phyloP scores from a whole-genome alignment of 1,139 yeast species.

The Zygoascus meyerae region DNA sequence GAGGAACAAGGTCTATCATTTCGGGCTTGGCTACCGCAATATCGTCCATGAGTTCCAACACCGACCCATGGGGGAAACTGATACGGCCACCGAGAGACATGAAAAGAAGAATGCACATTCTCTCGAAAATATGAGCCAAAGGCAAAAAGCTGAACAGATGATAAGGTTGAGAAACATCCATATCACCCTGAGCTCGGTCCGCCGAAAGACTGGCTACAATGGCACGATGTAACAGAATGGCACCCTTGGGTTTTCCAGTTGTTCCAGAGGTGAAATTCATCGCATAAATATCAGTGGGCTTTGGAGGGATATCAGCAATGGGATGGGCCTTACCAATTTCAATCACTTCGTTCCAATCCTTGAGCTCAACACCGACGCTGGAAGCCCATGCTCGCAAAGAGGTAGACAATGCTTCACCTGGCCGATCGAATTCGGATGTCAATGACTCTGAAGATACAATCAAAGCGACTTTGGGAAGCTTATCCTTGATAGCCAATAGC shows the following conservation, averaged over 20 bases:
- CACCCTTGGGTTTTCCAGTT: conserved; percentile 73
- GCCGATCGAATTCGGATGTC: conserved; percentile 45
- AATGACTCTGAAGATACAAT: conserved; percentile 46
- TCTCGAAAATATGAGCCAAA: conserved; percentile 65
- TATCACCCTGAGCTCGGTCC: conserved; percentile 41
- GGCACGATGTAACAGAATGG: conserved; percentile 49
- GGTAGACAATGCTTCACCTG: conserved; percentile 38
- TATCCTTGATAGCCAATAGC: conserved; percentile 38
- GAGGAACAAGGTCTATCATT: conserved; percentile 54
- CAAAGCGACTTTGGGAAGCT: conserved; percentile 37
- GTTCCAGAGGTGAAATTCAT: conserved; percentile 77
- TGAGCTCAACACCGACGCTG: conserved; percentile 36
- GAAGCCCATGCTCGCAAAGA: conserved; percentile 41
- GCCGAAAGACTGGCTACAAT: conserved; percentile 46
- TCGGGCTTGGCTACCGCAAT: conserved; percentile 51
- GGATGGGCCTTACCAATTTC: conserved; percentile 48
- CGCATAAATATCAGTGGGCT: conserved; percentile 51
- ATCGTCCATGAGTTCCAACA: conserved; percentile 48
- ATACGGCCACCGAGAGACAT: conserved; percentile 32
- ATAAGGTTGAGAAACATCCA: conserved; percentile 27
- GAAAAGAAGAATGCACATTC: conserved; percentile 27
- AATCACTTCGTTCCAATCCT: conserved; percentile 49
- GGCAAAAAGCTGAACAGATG: conserved; percentile 47
- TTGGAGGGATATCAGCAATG: conserved; percentile 45
- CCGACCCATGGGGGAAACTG: conserved; percentile 45